Base-by-base conservation (phyloP, 345 rosid species). In the Balakata baccata region DNA sequence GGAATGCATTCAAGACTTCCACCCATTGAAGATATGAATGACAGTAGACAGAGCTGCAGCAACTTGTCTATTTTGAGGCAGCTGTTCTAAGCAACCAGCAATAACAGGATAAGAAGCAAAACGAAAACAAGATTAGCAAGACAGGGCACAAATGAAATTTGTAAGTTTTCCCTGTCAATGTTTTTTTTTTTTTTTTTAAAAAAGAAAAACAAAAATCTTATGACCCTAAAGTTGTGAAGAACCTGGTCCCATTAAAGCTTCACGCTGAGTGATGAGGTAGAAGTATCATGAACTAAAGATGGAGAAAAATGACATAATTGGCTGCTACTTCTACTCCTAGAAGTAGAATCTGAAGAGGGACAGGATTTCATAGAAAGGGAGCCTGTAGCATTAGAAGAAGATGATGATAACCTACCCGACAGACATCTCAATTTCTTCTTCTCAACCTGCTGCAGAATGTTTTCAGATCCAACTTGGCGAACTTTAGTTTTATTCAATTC, bases 341-440 rank as follows among this genome's bases (percentile, higher is more conserved):
- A 29, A 29, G 34, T 29, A 29, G 34, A 66, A 74, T 72, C 84
- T 14, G 87, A 69, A 29, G n/a, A n/a, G 29, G 83, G 71, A 47
- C 78, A 85, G 75, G 94, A 68, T 10, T 79, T 61, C 10, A 78
- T 63, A 8, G 80, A 53, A 46, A 82, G 73, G 8, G 75, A 14
- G 45, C 85, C 58, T 20, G 72, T 34, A 59, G 89, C 69, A 71
- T 75, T 83, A 13, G 87, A 70, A 18, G 89, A 78, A 20, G 90
- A 78, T 5, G 75, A 37, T 29, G 34, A 29, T 22, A 84, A 87
- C 71, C 90, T 87, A 76, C 85, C 88, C 0, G 95, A 87, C 63
- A 76, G 78, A 82, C 86, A 89, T 80, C 96, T 91, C 73, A 85
- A 60, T 74, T 91, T 95, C 89, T 88, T 94, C 84, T 84, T 88